These are phyloP conservation scores for Rhododendron ferrugineum DNA, from an alignment of 148 eudicot genomes.

Conservation along the genomic window DNA sequence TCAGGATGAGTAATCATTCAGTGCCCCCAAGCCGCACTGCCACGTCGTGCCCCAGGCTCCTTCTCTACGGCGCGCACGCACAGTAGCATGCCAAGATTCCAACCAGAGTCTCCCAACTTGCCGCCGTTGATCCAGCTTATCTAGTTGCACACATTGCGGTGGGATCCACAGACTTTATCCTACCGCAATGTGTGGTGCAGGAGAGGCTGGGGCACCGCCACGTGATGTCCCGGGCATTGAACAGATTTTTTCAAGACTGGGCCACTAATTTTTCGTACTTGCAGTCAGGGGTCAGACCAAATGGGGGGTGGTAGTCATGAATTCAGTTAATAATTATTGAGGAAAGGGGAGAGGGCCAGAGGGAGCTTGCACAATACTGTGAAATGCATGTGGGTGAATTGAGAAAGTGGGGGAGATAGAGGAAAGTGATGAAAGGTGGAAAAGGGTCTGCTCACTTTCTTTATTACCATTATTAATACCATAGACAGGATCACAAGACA, in stretches of 20 bases:
- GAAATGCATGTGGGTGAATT: constrained; percentile 28
- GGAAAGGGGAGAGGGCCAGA: not conserved
- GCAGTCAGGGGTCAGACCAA: not conserved
- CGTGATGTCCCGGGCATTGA: not conserved
- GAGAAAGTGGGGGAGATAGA: not conserved
- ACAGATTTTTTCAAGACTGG: not conserved
- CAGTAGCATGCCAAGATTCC: too few relatives aligned
- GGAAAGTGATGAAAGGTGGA: constrained; percentile 1
- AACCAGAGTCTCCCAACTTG: too few relatives aligned
- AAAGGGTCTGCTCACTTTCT: not conserved
- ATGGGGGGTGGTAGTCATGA: not conserved
- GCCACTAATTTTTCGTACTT: not conserved
- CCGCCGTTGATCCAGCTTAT: too few relatives aligned
- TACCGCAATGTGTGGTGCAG: too few relatives aligned
- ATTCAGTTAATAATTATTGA: not conserved
- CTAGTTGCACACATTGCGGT: too few relatives aligned
- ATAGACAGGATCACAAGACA: constrained; percentile 9
- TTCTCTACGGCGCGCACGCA: too few relatives aligned
- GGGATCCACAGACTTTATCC: too few relatives aligned
- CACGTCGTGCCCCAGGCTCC: too few relatives aligned
- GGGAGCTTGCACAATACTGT: constrained; percentile 5
- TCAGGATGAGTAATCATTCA: too few relatives aligned
- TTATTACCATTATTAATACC: constrained; percentile 8
- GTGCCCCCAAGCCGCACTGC: too few relatives aligned
- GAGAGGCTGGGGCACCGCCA: not conserved